Evolutionary conservation across 805 yeast genomes (phyloP), one percentile per base, ranked within the genome.

Genomic region (Groenewaldozyma salmanticensis): DNA sequence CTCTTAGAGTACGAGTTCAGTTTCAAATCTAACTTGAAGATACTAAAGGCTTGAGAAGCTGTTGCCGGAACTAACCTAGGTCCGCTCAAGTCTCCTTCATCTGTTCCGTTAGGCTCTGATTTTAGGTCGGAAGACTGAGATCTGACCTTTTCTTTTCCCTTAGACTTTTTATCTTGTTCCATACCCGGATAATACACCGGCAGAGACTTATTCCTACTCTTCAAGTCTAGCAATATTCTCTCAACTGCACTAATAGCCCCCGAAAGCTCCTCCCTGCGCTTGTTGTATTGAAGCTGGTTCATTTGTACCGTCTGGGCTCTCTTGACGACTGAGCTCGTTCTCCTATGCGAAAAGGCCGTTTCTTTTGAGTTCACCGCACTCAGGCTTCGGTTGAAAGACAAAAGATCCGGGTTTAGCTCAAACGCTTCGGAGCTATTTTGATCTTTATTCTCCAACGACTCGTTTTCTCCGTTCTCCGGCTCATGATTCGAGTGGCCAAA

Each of bases 281-380:
- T 78, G 55, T 85, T 85, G 58, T 82, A 90, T 46, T 75, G 81
- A 42, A 81, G 62, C 55, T 88, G 95, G 44, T 78, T 75, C 24
- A 81, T 57, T 39, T 86, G 80, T 1, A 80, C 66, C 35, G 68
- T 65, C 45, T 68, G 52, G n/a, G 67, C 59, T n/a, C n/a, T n/a
- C n/a, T n/a, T n/a, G n/a, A n/a, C n/a, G n/a, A n/a, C n/a, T n/a
- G n/a, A n/a, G n/a, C n/a, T n/a, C n/a, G n/a, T n/a, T n/a, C n/a
- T n/a, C n/a, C n/a, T n/a, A n/a, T n/a, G n/a, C n/a, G n/a, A n/a
- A n/a, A n/a, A n/a, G n/a, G n/a, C n/a, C n/a, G n/a, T n/a, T n/a
- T n/a, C n/a, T n/a, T n/a, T n/a, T n/a, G n/a, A 13, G 21, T 37
- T 17, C 24, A 44, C 41, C 20, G 52, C 42, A 45, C 36, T 21